Evolutionary conservation across 2,329 filamentous ascomycete genomes (phyloP).

Genomic region (Monosporascus sp.): DNA sequence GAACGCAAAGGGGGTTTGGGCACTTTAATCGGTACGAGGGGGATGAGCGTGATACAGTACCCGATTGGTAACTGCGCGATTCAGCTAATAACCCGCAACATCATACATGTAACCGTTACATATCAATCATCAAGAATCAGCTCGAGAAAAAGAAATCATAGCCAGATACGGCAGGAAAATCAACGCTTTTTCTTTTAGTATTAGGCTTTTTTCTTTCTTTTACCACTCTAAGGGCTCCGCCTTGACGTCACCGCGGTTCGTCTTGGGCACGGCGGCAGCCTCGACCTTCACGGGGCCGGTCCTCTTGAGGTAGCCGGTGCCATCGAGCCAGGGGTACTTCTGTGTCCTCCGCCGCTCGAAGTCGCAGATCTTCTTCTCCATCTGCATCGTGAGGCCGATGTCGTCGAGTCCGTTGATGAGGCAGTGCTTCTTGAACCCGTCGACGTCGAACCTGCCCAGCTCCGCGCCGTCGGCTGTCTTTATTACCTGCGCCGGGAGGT

Average conservation of each 20-base stretch:
- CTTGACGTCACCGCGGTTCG: constrained; percentile 79
- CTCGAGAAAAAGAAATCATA: neutral
- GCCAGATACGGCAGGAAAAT: neutral
- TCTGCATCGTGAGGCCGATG: constrained; percentile 89
- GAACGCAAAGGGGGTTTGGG: no score
- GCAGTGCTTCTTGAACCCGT: constrained; percentile 92
- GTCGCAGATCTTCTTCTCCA: constrained; percentile 78
- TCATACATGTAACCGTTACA: no score
- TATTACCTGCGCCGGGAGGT: constrained; percentile 79
- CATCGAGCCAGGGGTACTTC: constrained; percentile 88
- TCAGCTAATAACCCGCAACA: no score
- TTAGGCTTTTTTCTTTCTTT: neutral
- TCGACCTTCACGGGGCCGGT: constrained; percentile 50
- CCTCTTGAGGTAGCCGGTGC: constrained; percentile 69
- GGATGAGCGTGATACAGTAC: no score
- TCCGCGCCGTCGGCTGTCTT: constrained; percentile 68
- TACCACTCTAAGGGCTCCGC: constrained; percentile 89
- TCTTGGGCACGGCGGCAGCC: constrained; percentile 71
- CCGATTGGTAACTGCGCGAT: no score
- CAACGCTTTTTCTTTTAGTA: neutral
- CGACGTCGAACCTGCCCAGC: constrained; percentile 78
- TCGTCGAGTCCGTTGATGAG: constrained; percentile 90
- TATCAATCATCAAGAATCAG: neutral
- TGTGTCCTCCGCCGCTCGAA: constrained; percentile 75
- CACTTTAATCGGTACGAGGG: no score